Evolutionary conservation across 2,329 filamentous ascomycete species (phyloP), one percentile per base, ranked within the genome.

Genomic region (Pleoardoris graminearum): DNA sequence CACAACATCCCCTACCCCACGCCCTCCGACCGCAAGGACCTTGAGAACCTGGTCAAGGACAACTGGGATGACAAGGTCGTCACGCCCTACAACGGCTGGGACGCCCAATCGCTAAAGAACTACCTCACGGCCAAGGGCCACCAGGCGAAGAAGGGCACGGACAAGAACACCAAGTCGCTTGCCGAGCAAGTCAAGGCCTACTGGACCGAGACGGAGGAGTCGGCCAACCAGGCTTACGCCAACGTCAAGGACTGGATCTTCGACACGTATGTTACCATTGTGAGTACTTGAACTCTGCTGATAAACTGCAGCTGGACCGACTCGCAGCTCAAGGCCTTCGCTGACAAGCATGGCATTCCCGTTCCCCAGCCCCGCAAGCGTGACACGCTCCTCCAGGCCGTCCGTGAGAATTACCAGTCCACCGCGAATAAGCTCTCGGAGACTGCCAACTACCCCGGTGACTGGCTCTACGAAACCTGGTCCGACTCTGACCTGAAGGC

Each of bases 381-480:
- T 66, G 93, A 97, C 71, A 86, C 84, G 22, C 78, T 97, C 39
- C 81, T 97, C 60, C 82, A 88, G 64, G 85, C 90, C 65, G 84
- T 86, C 54, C 90, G 93, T 58, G 81, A 88, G 59, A 92, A 85
- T 75, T 97, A 96, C 70, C 89, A 96, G 63, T 76, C 83, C 1
- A 76, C 86, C 51, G 91, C 93, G 14, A 86, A 90, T 75, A 87
- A 86, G 74, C 73, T 80, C 50, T 90, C 90, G 55, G 88, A 97
- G 76, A 88, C 90, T 12, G 78, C 84, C 47, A 77, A 85, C n/a
- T 97, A 97, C 69, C 94, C 94, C 29, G 94, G 94, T 33, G 85
- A 97, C 77, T 97, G 94, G 94, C 79, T 97, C 37, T 99, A 97
- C 71, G 82, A 86, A 55, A 81, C 87, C 7, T 99, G 94, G 94